These are phyloP conservation scores for Colletotrichum tofieldiae DNA, from an alignment of 2,329 filamentous ascomycete species.

Conservation along the genomic window DNA sequence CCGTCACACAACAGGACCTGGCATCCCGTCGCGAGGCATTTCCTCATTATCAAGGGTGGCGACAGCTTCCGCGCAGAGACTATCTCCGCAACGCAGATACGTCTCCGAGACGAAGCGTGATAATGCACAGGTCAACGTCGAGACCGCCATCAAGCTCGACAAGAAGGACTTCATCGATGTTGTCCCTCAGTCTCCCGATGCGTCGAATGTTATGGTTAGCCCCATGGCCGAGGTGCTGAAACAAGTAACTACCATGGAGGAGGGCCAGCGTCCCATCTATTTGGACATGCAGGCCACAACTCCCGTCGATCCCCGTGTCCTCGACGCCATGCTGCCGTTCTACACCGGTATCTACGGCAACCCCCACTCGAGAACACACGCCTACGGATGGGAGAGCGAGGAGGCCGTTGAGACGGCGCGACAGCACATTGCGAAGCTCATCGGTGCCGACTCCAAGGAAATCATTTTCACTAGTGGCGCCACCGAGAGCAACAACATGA, in stretches of 20 bases:
- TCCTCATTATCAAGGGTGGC: constrained; percentile 53
- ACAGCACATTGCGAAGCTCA: constrained; percentile 85
- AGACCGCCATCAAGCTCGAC: constrained; percentile 88
- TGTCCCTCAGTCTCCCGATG: constrained; percentile 60
- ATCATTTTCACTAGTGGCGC: constrained; percentile 99
- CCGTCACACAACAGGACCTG: constrained; percentile 56
- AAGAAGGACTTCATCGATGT: constrained; percentile 84
- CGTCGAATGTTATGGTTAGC: constrained; percentile 80
- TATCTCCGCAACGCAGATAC: constrained; percentile 73
- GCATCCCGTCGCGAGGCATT: constrained; percentile 54
- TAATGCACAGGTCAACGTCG: constrained; percentile 84
- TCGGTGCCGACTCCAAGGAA: constrained; percentile 96
- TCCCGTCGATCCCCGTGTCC: constrained; percentile 91
- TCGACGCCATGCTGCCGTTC: constrained; percentile 97
- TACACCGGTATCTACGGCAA: constrained; percentile 96
- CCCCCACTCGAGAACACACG: constrained; percentile 96
- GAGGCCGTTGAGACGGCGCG: constrained; percentile 92
- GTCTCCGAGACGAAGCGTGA: constrained; percentile 87
- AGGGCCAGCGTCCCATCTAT: constrained; percentile 94
- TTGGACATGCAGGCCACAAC: constrained; percentile 99
- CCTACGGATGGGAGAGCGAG: constrained; percentile 99
- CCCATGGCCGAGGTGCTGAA: constrained; percentile 90
- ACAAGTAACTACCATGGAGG: constrained; percentile 92
- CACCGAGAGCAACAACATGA: constrained; percentile 99
- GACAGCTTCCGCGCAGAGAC: constrained; percentile 48